Evolutionary conservation across 2,329 filamentous ascomycete species (phyloP).

Genomic region (Neonectria coccinea): DNA sequence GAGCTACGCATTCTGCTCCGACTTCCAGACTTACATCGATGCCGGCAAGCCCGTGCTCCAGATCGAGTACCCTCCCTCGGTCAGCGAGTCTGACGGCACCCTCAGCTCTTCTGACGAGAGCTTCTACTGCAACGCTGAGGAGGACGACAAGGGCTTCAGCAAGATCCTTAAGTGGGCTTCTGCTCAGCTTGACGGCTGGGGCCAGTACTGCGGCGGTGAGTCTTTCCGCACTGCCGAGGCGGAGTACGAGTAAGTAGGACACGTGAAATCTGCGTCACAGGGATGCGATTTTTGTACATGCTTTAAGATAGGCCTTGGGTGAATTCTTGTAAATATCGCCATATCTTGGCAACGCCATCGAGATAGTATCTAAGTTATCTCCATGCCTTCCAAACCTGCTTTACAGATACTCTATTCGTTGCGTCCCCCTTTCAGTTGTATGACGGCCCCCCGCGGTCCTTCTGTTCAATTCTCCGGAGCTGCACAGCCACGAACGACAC

Average conservation of each 20-base stretch:
- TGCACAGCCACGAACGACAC: constrained; percentile 72
- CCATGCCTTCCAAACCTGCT: not conserved
- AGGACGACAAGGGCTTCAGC: constrained; percentile 48
- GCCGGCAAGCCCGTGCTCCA: constrained; percentile 50
- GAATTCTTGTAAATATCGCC: constrained; percentile 1
- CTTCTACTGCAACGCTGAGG: constrained; percentile 43
- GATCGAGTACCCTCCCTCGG: constrained; percentile 51
- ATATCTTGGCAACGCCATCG: not conserved
- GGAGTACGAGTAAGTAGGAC: constrained; percentile 28
- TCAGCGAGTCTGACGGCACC: constrained; percentile 34
- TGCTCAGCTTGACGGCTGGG: constrained; percentile 49
- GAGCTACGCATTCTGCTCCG: constrained; percentile 44
- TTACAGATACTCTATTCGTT: too few species aligned
- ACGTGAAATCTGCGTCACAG: not conserved
- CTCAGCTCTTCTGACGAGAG: constrained; percentile 42
- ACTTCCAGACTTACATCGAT: constrained; percentile 47
- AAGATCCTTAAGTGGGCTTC: constrained; percentile 50
- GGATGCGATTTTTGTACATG: not conserved
- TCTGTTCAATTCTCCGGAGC: constrained; percentile 50
- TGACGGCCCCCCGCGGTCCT: constrained; percentile 41
- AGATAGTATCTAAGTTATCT: not conserved
- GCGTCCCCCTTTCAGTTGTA: constrained; percentile 19
- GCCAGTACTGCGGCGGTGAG: constrained; percentile 46
- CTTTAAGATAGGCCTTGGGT: not conserved
- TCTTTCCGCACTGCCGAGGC: constrained; percentile 43